Conservation (phyloP, 2,329 filamentous ascomycete genomes). For the Canariomyces notabilis region DNA sequence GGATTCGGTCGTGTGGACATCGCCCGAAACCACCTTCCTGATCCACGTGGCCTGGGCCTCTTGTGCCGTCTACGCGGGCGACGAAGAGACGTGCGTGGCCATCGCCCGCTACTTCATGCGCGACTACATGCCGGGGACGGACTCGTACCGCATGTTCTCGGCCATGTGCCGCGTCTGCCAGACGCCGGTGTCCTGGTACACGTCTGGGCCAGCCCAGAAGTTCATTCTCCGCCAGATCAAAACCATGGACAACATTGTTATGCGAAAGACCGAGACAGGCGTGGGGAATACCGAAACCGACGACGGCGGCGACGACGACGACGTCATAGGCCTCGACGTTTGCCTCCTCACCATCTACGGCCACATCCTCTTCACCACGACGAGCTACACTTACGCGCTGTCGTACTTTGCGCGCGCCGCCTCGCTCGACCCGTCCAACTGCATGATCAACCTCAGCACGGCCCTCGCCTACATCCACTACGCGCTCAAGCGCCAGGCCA, state of each 20-base stretch:
- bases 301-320: constrained; percentile 25
- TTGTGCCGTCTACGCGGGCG: constrained; percentile 75
- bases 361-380: constrained; percentile 79
- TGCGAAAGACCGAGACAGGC: constrained; percentile 37
- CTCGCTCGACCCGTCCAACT: constrained; percentile 69
- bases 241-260: constrained; percentile 68
- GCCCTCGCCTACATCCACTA: constrained; percentile 84
- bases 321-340: constrained; percentile 55
- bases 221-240: constrained; percentile 90
- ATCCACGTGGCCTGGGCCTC: constrained; percentile 79
- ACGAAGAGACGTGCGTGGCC: constrained; percentile 68
- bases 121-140: constrained; percentile 71
- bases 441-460: constrained; percentile 74
- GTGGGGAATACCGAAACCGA: constrained; percentile 5
- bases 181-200: constrained; percentile 69
- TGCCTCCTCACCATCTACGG: constrained; percentile 84
- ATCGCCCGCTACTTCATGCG: constrained; percentile 80
- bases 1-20: constrained; percentile 76
- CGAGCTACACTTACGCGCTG: constrained; percentile 75
- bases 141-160: constrained; percentile 78
- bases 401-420: constrained; percentile 82
- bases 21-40: constrained; percentile 60
- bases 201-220: constrained; percentile 78
- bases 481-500: constrained; percentile 80
- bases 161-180: constrained; percentile 72